Evolutionary conservation across 2,329 filamentous ascomycete species (phyloP).

Genomic region (Fusarium vanettenii): DNA sequence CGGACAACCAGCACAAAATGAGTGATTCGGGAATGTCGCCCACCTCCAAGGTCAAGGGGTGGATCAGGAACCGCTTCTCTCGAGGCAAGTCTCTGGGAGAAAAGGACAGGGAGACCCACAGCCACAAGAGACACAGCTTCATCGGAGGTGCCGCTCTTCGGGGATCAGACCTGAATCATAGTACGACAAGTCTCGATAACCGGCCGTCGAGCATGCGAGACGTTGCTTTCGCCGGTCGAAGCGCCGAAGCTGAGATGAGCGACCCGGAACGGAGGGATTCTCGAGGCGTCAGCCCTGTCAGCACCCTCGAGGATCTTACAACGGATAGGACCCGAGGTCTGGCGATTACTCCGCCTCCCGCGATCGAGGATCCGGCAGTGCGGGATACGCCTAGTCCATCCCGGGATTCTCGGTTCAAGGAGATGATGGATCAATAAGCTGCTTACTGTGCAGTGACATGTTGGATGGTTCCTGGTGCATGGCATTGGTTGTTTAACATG

Average conservation of each 20-base stretch:
- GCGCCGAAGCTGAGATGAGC: slow-evolving; percentile 36
- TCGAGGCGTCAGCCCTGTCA: slow-evolving; percentile 52
- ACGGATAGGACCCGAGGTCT: slow-evolving; percentile 25
- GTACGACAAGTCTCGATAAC: slow-evolving; percentile 56
- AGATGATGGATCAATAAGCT: slow-evolving; percentile 59
- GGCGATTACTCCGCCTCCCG: slow-evolving; percentile 53
- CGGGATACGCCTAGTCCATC: slow-evolving; percentile 63
- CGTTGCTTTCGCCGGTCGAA: slow-evolving; percentile 58
- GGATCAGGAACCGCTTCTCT: slow-evolving; percentile 67
- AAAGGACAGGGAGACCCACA: slow-evolving; percentile 52
- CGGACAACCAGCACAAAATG: slow-evolving; percentile 28
- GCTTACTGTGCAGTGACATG: background rate
- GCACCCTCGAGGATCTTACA: slow-evolving; percentile 44
- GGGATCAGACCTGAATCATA: slow-evolving; percentile 57
- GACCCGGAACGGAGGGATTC: slow-evolving; percentile 44
- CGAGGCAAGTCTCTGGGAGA: slow-evolving; percentile 55
- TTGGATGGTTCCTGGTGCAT: background rate
- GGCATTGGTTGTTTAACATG: background rate
- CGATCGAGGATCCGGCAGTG: slow-evolving; percentile 47
- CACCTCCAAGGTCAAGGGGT: slow-evolving; percentile 60
- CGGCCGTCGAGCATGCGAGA: slow-evolving; percentile 58
- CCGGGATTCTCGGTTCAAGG: slow-evolving; percentile 69
- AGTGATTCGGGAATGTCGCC: slow-evolving; percentile 45
- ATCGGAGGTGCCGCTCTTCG: slow-evolving; percentile 63
- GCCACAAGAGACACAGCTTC: slow-evolving; percentile 55